These are phyloP conservation scores for Penicillium canariense DNA, from an alignment of 495 filamentous ascomycete species.

Conservation along the genomic window DNA sequence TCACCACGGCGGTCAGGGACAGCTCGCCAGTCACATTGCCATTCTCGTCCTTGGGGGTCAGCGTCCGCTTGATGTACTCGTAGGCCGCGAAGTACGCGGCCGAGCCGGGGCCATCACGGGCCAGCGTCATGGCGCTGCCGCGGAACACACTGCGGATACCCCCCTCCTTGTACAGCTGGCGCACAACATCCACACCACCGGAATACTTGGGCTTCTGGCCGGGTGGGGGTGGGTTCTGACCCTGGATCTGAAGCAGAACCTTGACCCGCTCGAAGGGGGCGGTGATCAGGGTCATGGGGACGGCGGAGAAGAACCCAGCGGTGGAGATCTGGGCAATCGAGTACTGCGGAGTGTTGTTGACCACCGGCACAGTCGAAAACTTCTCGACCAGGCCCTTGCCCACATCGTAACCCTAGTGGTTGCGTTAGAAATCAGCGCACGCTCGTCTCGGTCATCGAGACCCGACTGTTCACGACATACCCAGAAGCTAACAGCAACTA, in stretches of 20 bases:
- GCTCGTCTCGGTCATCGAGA: neutral
- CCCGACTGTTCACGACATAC: slow-evolving; percentile 24
- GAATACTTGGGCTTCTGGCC: slow-evolving; percentile 92
- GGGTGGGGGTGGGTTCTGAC: slow-evolving; percentile 78
- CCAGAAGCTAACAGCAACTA: slow-evolving; percentile 98
- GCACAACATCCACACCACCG: slow-evolving; percentile 88
- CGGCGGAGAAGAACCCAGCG: slow-evolving; percentile 95
- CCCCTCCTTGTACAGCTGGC: slow-evolving; percentile 89
- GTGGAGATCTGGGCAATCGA: slow-evolving; percentile 84
- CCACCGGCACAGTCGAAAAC: slow-evolving; percentile 58
- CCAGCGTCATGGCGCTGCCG: slow-evolving; percentile 85
- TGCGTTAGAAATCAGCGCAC: slow-evolving; percentile 19
- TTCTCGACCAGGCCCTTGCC: slow-evolving; percentile 81
- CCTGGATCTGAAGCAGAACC: slow-evolving; percentile 96
- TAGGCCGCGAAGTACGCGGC: slow-evolving; percentile 98
- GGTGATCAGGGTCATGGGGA: slow-evolving; percentile 97
- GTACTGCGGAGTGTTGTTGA: slow-evolving; percentile 61
- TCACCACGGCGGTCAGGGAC: slow-evolving; percentile 76
- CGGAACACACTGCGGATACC: slow-evolving; percentile 89
- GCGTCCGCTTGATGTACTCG: slow-evolving; percentile 82
- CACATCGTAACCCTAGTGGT: slow-evolving; percentile 76
- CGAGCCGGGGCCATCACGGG: slow-evolving; percentile 86
- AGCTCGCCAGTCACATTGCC: slow-evolving; percentile 69
- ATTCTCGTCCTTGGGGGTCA: slow-evolving; percentile 83
- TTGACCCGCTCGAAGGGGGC: slow-evolving; percentile 98